Base-by-base conservation (phyloP, 2,329 filamentous ascomycete genomes). In the Sporothrix luriei region DNA sequence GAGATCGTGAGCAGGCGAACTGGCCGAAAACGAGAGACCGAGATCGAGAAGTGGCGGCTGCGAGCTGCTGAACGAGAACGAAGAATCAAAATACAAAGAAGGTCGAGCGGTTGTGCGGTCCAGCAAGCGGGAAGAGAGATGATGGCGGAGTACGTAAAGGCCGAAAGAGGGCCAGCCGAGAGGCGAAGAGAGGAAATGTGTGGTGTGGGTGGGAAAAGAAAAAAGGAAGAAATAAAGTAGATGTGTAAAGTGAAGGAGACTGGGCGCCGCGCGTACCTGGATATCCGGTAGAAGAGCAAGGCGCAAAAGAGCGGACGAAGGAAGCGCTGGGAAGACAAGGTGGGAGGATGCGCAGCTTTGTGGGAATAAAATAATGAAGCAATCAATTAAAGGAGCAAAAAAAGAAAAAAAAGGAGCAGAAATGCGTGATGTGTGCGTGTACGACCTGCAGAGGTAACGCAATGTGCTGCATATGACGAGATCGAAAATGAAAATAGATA, bases 211-310 rank as follows among this genome's bases (percentile, higher is more conserved):
- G n/a, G 6, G 33, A 51, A 26, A 13, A 21, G 29, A 29, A n/a
- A 40, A 40, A 26, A 49, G 6, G 24, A 21, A n/a, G 40, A 46
- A 64, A 26, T 38, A 51, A 13, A 69, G 61, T 26, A 4, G 24
- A 26, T 21, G 59, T 43, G 48, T 68, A 65, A 38, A 69, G 21
- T 69, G 40, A 46, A 14, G 14, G 10, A 64, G 57, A 65, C 62
- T 49, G 62, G 62, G 59, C 68, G 57, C 68, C 57, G 57, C 68
- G 68, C 68, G 68, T 69, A 69, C 68, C 55, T 69, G 57, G 68
- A 64, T 5, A 33, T 38, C 62, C 62, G 62, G 62, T 51, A 51
- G 46, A 51, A 49, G 48, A 65, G 46, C 52, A 51, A 4, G 62
- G 62, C 29, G 57, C 48, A 51, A 52, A 67, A 43, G 40, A 57